Percentiles rank a stretch among this genome's conserved stretches.
Conservation (phyloP, 108 stramenopile species). For the Cyclotella choctawhatcheeana region DNA sequence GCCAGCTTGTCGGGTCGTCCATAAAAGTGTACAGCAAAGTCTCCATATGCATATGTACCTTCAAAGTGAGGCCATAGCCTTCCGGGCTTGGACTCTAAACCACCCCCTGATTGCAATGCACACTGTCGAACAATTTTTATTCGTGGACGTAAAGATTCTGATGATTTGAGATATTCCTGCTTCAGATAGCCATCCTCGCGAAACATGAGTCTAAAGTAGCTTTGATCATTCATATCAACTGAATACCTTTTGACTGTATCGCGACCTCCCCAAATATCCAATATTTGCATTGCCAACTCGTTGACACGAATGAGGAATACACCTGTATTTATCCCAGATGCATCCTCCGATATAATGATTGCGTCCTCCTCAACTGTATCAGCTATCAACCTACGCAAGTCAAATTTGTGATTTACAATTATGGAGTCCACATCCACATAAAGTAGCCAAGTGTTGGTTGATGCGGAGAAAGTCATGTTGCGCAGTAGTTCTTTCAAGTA, state of each 20-base stretch:
- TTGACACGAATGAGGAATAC: background rate
- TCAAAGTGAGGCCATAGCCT: background rate
- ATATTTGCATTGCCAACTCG: background rate
- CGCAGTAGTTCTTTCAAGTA: background rate
- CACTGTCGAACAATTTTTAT: background rate
- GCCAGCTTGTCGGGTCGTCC: constrained; percentile 8
- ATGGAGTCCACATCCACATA: background rate
- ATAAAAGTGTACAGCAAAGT: constrained; percentile 15
- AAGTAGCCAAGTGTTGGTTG: background rate
- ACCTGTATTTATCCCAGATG: background rate
- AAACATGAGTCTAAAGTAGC: background rate
- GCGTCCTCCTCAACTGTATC: background rate
- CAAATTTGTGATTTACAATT: constrained; percentile 5
- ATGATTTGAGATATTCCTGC: background rate
- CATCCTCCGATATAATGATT: background rate
- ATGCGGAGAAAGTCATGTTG: background rate
- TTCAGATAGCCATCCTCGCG: background rate
- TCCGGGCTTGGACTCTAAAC: background rate
- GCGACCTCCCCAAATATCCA: background rate
- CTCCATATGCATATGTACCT: background rate
- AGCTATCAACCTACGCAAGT: background rate
- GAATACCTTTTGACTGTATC: background rate
- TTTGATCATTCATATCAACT: constrained; percentile 7
- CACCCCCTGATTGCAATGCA: constrained; percentile 1
- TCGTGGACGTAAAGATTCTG: background rate